These are phyloP conservation scores for Pichia sp. DNA, from an alignment of 1,139 yeast species.

Conservation along the genomic window DNA sequence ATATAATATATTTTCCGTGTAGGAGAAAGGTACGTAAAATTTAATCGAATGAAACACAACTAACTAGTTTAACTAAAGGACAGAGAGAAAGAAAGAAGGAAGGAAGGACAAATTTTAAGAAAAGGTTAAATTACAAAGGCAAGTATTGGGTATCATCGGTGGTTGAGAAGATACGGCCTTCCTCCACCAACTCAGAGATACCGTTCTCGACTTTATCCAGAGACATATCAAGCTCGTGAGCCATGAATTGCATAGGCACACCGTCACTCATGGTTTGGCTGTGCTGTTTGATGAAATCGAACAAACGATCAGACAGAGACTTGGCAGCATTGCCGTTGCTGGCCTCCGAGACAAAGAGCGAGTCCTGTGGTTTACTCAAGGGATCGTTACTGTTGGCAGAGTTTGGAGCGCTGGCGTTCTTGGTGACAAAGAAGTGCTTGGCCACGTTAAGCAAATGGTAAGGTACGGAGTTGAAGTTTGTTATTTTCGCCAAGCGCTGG, in stretches of 20 bases:
- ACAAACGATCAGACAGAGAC: constrained; percentile 10
- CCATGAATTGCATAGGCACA: constrained; percentile 59
- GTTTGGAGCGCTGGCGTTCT: constrained; percentile 30
- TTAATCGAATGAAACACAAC: not conserved
- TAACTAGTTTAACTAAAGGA: not conserved
- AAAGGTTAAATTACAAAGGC: constrained; percentile 12
- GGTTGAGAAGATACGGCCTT: constrained; percentile 64
- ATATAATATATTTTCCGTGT: not conserved
- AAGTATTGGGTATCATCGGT: constrained; percentile 38
- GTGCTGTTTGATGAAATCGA: constrained; percentile 43
- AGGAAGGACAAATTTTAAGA: not conserved
- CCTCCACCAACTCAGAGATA: constrained; percentile 54
- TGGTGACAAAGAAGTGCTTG: constrained; percentile 42
- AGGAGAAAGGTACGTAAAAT: not conserved
- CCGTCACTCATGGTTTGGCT: constrained; percentile 64
- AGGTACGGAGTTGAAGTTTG: constrained; percentile 69
- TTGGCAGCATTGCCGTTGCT: not conserved
- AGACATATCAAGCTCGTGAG: constrained; percentile 50
- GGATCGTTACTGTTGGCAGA: not conserved
- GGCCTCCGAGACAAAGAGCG: constrained; percentile 3
- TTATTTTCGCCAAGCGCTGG: constrained; percentile 55
- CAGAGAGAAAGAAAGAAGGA: not conserved
- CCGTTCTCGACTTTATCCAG: constrained; percentile 34
- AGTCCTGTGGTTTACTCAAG: not conserved
- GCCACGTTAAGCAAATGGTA: constrained; percentile 73